Evolutionary conservation across 805 yeast species (phyloP).

Genomic region (Torulaspora indica): DNA sequence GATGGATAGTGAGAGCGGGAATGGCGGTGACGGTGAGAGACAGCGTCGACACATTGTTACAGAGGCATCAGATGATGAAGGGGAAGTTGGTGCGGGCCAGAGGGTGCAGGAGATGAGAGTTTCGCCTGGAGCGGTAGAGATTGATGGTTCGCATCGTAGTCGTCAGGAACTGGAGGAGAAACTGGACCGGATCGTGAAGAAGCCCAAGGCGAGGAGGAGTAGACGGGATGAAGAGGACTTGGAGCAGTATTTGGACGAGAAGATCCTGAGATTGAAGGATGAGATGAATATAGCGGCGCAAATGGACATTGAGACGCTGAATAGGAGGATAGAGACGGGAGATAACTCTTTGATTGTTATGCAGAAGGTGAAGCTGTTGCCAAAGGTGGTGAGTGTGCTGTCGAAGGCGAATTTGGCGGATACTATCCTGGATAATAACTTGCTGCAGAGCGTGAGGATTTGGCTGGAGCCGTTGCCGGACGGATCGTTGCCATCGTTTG

Average conservation of each 20-base stretch:
- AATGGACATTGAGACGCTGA: conserved; percentile 54
- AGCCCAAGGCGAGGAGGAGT: conserved; percentile 55
- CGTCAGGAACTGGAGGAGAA: conserved; percentile 77
- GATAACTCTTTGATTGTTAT: conserved; percentile 41
- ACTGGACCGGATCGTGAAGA: conserved; percentile 72
- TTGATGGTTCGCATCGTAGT: conserved; percentile 40
- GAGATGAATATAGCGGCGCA: conserved; percentile 87
- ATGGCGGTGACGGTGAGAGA: conserved; percentile 17
- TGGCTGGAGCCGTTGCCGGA: conserved; percentile 99
- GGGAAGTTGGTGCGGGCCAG: conserved; percentile 16
- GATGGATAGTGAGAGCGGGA: background rate
- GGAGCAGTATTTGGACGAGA: conserved; percentile 92
- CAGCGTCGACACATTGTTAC: conserved; percentile 30
- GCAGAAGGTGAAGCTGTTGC: conserved; percentile 69
- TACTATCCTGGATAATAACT: conserved; percentile 86
- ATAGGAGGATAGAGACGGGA: conserved; percentile 41
- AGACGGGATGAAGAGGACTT: conserved; percentile 85
- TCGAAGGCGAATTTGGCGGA: conserved; percentile 83
- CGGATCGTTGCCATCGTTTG: conserved; percentile 95
- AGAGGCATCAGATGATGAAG: conserved; percentile 20
- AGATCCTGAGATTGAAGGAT: conserved; percentile 72
- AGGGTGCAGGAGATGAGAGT: conserved; percentile 10
- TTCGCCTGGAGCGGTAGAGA: conserved; percentile 18
- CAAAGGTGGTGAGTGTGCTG: conserved; percentile 70
- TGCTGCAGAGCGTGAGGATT: conserved; percentile 86